Percentiles rank a stretch among this genome's conserved stretches.
phyloP scores from a whole-genome alignment of 441 rosid genomes.

The Croton laevigatus region DNA sequence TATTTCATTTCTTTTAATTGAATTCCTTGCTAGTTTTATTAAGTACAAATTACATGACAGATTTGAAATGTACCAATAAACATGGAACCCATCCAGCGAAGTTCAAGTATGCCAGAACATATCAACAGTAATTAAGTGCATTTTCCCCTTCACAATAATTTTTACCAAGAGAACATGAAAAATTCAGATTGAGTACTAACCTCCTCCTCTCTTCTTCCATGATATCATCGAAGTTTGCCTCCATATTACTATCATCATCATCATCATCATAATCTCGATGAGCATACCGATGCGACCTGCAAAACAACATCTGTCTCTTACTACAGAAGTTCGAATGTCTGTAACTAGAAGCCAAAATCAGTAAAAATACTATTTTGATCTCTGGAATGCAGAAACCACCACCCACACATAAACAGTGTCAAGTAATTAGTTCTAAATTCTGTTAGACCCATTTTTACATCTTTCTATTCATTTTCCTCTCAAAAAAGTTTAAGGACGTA shows the following conservation, averaged over 20 bases:
- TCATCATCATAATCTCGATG: constrained; percentile 31
- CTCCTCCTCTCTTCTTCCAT: constrained; percentile 68
- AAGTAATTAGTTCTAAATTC: no score
- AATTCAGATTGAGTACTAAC: constrained; percentile 33
- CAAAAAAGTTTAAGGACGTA: no score
- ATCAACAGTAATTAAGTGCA: neutral
- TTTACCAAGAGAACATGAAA: neutral
- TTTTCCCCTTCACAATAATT: neutral
- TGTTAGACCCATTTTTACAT: no score
- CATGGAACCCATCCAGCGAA: neutral
- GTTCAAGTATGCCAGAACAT: neutral
- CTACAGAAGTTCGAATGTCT: neutral
- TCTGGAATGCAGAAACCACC: neutral
- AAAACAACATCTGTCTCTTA: constrained; percentile 11
- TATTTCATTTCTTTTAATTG: no score
- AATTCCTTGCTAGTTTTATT: no score
- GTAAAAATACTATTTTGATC: neutral
- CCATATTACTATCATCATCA: constrained; percentile 69
- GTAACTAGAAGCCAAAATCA: neutral
- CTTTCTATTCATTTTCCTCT: no score
- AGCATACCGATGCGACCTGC: constrained; percentile 45
- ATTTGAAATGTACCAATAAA: neutral
- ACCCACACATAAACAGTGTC: no score
- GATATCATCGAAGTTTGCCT: constrained; percentile 76
- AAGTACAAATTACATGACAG: neutral